Percentiles rank a stretch among this genome's conserved stretches.
phyloP scores from a whole-genome alignment of 1,284 basidiomycete genomes.

The Vanrija pseudolonga region DNA sequence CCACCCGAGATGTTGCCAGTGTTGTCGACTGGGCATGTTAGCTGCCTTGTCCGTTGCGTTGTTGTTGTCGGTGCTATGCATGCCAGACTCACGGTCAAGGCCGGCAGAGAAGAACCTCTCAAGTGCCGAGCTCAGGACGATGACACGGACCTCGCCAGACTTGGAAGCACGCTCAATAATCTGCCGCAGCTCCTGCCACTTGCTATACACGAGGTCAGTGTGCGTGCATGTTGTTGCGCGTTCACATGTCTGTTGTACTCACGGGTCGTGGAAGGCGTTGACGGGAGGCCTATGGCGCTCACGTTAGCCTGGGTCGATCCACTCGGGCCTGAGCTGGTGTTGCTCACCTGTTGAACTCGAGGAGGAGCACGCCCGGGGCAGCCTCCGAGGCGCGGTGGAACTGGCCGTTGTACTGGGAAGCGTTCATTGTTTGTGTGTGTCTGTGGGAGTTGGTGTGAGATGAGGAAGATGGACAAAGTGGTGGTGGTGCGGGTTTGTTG shows the following conservation, averaged over 20 bases:
- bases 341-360: slow-evolving; percentile 47
- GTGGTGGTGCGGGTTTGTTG: not conserved
- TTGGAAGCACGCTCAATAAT: slow-evolving; percentile 60
- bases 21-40: slow-evolving; percentile 1
- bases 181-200: slow-evolving; percentile 66
- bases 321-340: not conserved
- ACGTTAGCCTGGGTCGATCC: not conserved
- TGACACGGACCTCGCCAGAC: slow-evolving; percentile 61
- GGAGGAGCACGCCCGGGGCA: slow-evolving; percentile 37
- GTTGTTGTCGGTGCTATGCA: not conserved
- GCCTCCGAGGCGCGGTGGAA: slow-evolving; percentile 35
- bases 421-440: slow-evolving; percentile 8
- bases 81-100: slow-evolving; percentile 60
- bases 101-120: slow-evolving; percentile 76
- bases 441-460: not conserved
- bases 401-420: slow-evolving; percentile 22
- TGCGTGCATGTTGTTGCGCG: not conserved
- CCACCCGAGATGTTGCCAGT: slow-evolving; percentile 1
- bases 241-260: slow-evolving; percentile 24
- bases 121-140: slow-evolving; percentile 66
- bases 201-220: slow-evolving; percentile 51
- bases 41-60: not conserved
- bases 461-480: not conserved
- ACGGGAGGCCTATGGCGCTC: slow-evolving; percentile 58
- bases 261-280: slow-evolving; percentile 69